Conservation (phyloP, 1,139 yeast genomes). For the Debaryomyces fabryi region DNA sequence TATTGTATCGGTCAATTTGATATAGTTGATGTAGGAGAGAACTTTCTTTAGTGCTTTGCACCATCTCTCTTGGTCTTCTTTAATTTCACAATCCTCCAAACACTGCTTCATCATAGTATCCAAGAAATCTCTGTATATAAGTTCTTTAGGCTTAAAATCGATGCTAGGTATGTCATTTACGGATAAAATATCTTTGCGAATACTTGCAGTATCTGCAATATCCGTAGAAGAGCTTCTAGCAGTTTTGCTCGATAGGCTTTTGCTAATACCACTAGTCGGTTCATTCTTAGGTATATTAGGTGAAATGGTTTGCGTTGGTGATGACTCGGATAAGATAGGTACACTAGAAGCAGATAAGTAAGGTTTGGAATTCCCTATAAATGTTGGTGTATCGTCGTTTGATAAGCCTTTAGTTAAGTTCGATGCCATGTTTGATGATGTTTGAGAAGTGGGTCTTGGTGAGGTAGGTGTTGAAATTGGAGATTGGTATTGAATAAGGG, state of each 20-base stretch:
- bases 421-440: constrained; percentile 14
- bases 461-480: constrained; percentile 25
- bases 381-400: not conserved
- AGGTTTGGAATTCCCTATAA: not conserved
- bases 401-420: constrained; percentile 16
- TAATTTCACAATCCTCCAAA: constrained; percentile 56
- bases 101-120: constrained; percentile 60
- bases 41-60: constrained; percentile 25
- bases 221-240: not conserved
- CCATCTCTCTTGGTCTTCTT: constrained; percentile 49
- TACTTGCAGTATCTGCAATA: not conserved
- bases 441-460: constrained; percentile 13
- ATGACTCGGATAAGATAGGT: not conserved
- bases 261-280: not conserved
- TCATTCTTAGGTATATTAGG: not conserved
- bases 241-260: not conserved
- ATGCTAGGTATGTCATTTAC: not conserved
- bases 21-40: constrained; percentile 28
- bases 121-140: constrained; percentile 28
- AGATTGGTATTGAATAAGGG: constrained; percentile 12
- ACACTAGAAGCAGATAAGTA: not conserved
- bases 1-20: constrained; percentile 64
- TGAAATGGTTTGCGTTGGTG: not conserved
- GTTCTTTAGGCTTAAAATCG: constrained; percentile 13
- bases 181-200: not conserved